Evolutionary conservation across 148 eudicot species (phyloP).

Genomic region (Hydrangea macrophylla): DNA sequence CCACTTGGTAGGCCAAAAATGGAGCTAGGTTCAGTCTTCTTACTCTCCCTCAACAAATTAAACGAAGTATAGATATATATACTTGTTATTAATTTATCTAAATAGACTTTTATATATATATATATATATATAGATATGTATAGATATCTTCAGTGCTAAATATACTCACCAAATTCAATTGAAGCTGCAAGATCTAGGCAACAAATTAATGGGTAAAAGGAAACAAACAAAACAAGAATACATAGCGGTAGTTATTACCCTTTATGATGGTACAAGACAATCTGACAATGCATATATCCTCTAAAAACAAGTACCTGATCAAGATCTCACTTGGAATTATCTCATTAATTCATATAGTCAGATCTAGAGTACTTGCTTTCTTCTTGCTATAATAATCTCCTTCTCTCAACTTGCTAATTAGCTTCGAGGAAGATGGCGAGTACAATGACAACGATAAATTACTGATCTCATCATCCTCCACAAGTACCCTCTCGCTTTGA

Average conservation of each 20-base stretch:
- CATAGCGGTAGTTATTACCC: constrained; percentile 13
- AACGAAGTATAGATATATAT: too few relatives aligned
- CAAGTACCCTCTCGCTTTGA: background rate
- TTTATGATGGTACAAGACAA: constrained; percentile 28
- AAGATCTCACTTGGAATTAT: constrained; percentile 77
- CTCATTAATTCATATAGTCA: constrained; percentile 72
- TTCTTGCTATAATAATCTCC: constrained; percentile 25
- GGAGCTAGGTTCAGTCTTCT: background rate
- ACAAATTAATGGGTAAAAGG: background rate
- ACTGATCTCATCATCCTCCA: constrained; percentile 23
- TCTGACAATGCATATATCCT: constrained; percentile 19
- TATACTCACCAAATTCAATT: background rate
- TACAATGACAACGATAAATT: constrained; percentile 35
- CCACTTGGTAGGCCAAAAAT: background rate
- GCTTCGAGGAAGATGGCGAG: constrained; percentile 34
- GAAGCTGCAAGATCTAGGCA: background rate
- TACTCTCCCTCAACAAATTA: background rate
- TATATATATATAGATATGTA: background rate
- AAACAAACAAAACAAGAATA: constrained; percentile 1
- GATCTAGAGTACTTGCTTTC: constrained; percentile 83
- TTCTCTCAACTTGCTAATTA: constrained; percentile 27
- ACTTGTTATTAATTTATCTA: too few relatives aligned
- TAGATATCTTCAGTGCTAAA: background rate
- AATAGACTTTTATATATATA: background rate
- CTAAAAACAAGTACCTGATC: constrained; percentile 70